Evolutionary conservation across 2,329 filamentous ascomycete species (phyloP), one percentile per base, ranked within the genome.

Genomic region (Pyrenochaeta sp.): DNA sequence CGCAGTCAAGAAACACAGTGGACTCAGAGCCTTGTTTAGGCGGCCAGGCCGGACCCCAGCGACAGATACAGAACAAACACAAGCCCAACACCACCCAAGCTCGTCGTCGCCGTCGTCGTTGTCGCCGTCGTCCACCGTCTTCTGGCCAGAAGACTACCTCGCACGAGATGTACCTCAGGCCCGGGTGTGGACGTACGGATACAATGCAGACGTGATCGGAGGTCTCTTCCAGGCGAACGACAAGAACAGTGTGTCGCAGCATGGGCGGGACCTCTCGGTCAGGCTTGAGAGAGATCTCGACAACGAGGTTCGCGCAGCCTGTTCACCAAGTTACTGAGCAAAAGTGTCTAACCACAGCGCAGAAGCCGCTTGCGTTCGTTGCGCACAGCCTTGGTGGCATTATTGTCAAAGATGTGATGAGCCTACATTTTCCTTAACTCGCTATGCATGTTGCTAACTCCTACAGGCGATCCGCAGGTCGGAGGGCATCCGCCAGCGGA

Each of bases 181-280:
- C 23, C 59, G 63, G 42, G 48, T 74, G 21, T 72, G 63, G 68
- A 74, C 71, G n/a, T 75, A 73, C 42, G 72, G 72, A 26, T 75
- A 74, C 51, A 65, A 74, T 41, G 70, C 70, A 13, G 65, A 73
- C 45, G 64, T 71, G 6, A 63, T 71, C 37, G 60, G 59, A 13
- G 65, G 65, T 3, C 22, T 73, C 18, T 72, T 73, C 39, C 41
- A 68, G 49, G 56, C 67, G n/a, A 67, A 62, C 51, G 72, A 70
- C 57, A 57, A 69, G 53, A 72, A 73, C 40, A 72, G 61, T 39
- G 54, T 74, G 14, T 71, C 61, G 21, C 58, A 72, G 41, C 71
- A 75, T 55, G 66, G 68, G 17, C 42, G 23, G 19, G 50, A 53
- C 32, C 37, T 58, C 26, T 40, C 40, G 3, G 51, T 56, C 7